These are phyloP conservation scores for Lachancea lanzarotensis DNA, from an alignment of 805 yeast species.

Conservation along the genomic window DNA sequence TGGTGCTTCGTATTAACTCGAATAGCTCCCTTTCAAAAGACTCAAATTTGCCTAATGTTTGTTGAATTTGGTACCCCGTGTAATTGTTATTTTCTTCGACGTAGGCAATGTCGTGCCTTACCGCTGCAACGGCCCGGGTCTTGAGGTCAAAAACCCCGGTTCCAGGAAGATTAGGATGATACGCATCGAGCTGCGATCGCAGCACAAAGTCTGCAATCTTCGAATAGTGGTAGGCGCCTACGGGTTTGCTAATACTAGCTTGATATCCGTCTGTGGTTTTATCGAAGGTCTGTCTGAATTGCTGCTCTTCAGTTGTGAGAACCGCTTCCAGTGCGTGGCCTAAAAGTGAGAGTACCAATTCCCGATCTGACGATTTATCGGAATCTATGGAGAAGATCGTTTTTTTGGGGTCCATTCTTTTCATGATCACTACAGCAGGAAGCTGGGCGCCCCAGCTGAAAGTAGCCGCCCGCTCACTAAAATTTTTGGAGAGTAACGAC, in stretches of 20 bases:
- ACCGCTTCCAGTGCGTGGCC: conserved; percentile 78
- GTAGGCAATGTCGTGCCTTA: conserved; percentile 67
- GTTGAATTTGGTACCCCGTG: conserved; percentile 60
- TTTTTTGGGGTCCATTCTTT: conserved; percentile 37
- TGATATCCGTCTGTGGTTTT: conserved; percentile 12
- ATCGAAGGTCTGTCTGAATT: conserved; percentile 38
- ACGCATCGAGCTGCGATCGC: conserved; percentile 89
- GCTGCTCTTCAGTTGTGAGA: conserved; percentile 53
- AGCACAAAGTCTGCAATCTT: conserved; percentile 59
- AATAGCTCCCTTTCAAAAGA: conserved; percentile 75
- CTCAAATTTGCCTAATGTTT: conserved; percentile 58
- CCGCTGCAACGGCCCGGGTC: conserved; percentile 84
- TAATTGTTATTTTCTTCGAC: conserved; percentile 48
- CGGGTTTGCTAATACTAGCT: conserved; percentile 9
- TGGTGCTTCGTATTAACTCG: conserved; percentile 68
- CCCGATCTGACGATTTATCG: conserved; percentile 62
- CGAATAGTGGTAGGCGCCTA: conserved; percentile 65
- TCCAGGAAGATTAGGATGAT: conserved; percentile 71
- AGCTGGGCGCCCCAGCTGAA: conserved; percentile 42
- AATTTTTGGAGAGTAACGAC: conserved; percentile 39
- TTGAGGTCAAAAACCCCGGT: conserved; percentile 89
- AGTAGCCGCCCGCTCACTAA: conserved; percentile 31
- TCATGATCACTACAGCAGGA: conserved; percentile 54
- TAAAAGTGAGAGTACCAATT: conserved; percentile 59
- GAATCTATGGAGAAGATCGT: conserved; percentile 58